Percentiles rank a stretch among this genome's conserved stretches.
Evolutionary conservation across 2,329 filamentous ascomycete genomes (phyloP).

Genomic region (Fusarium domesticum): DNA sequence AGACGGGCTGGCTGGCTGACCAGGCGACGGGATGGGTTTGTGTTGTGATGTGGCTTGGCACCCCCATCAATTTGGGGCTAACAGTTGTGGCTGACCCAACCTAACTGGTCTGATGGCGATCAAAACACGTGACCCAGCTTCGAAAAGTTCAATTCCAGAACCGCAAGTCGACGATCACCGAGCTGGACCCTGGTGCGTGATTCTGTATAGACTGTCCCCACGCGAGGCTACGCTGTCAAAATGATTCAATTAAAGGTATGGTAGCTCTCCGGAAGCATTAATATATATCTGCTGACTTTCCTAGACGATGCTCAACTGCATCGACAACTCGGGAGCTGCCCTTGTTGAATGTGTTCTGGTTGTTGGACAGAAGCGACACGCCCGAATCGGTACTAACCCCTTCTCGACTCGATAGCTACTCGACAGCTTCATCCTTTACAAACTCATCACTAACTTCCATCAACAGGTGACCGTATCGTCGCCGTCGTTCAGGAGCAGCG

Average conservation of each 20-base stretch:
- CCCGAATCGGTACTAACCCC: conserved; percentile 71
- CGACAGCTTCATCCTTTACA: background rate
- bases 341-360: conserved; percentile 95
- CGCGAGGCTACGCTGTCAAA: conserved; percentile 37
- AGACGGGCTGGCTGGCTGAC: conserved; percentile 28
- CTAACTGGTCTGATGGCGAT: conserved; percentile 15
- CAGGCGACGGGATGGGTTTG: conserved; percentile 31
- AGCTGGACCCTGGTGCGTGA: conserved; percentile 19
- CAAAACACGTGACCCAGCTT: conserved; percentile 24
- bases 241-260: conserved; percentile 90
- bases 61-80: conserved; percentile 9
- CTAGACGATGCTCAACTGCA: conserved; percentile 96
- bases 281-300: conserved; percentile 5
- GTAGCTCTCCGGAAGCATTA: rapidly evolving
- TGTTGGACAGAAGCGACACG: conserved; percentile 83
- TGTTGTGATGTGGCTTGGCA: background rate
- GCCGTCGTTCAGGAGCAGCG: conserved; percentile 97
- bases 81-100: background rate
- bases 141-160: conserved; percentile 28
- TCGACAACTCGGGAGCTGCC: conserved; percentile 98
- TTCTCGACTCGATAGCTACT: background rate
- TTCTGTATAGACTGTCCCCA: conserved; percentile 19
- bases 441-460: conserved; percentile 8
- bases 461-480: conserved; percentile 86
- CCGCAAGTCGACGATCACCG: conserved; percentile 13